Evolutionary conservation across 192 early-diverging fungal species (phyloP).

Genomic region (Piromyces finnis): DNA sequence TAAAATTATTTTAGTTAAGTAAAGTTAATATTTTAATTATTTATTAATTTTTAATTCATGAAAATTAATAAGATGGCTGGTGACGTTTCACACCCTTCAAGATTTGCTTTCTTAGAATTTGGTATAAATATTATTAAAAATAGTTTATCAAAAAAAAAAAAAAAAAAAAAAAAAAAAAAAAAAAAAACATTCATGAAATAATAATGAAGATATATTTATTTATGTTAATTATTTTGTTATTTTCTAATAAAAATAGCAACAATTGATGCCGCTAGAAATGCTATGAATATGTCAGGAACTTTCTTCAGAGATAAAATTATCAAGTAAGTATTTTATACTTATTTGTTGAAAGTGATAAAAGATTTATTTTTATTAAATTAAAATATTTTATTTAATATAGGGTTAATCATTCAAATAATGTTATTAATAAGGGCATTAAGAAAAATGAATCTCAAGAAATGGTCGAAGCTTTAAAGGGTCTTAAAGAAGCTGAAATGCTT

Average conservation of each 20-base stretch:
- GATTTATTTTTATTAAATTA: conserved; percentile 1
- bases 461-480: conserved; percentile 18
- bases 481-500: conserved; percentile 25
- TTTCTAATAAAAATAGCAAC: conserved; percentile 8
- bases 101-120: conserved; percentile 72
- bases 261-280: conserved; percentile 26
- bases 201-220: neutral
- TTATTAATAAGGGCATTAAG: conserved; percentile 45
- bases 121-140: too few species aligned
- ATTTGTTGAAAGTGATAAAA: too few species aligned
- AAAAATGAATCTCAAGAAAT: conserved; percentile 14
- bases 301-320: conserved; percentile 40
- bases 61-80: conserved; percentile 43
- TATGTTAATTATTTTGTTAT: neutral
- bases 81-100: conserved; percentile 35
- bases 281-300: conserved; percentile 43
- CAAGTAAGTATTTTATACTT: conserved; percentile 33
- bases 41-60: too few species aligned
- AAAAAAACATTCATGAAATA: too few species aligned
- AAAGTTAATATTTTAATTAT: too few species aligned
- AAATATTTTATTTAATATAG: conserved; percentile 4
- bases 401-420: conserved; percentile 59
- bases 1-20: neutral
- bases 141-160: too few species aligned
- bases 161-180: too few species aligned